Base-by-base conservation (phyloP, 306 rosid species). In the Cucurbita moschata region DNA sequence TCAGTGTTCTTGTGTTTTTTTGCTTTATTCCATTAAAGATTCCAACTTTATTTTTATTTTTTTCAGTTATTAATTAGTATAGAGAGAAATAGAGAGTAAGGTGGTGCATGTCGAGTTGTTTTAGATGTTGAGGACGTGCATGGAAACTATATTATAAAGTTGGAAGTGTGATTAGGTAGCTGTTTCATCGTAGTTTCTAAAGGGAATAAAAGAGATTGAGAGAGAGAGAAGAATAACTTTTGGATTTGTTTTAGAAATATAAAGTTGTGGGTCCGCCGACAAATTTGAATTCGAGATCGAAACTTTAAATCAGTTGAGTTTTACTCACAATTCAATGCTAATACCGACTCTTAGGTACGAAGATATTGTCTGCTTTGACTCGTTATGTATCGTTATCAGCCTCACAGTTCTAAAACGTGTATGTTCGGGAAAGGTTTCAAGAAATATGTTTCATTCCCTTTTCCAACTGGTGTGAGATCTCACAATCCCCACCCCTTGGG, bases 211-310 rank as follows among this genome's bases (percentile, higher is more conserved):
- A 53, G 7, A 53, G 59, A 54, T 7, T 18, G 30, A 18, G 16
- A 21, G 23, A 58, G 63, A 10, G 84, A 85, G 96, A 87, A 89
- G 97, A 92, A 89, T 88, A 85, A 87, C 91, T 87, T 92, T 91
- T 75, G 35, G 75, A 58, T 79, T 61, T 68, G 68, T 5, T 51
- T 15, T 50, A 50, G 2, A 50, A 50, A 13, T 50, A 3, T 49
- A 50, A 50, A 13, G n/a, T 11, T 49, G 1, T 49, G 1, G n/a
- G 54, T 30, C 35, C 3, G 35, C 35, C 35, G 4, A 30, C 3
- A 3, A 30, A 30, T 30, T 30, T 30, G 35, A 30, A 30, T 30
- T 30, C 35, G 35, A 30, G 35, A 30, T 30, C 35, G 4, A 30
- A 30, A 30, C 35, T 30, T 30, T 30, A 30, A 30, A 30, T 30